phyloP scores from a whole-genome alignment of 75 land plant species.

The Chamaecyparis obtusa region DNA sequence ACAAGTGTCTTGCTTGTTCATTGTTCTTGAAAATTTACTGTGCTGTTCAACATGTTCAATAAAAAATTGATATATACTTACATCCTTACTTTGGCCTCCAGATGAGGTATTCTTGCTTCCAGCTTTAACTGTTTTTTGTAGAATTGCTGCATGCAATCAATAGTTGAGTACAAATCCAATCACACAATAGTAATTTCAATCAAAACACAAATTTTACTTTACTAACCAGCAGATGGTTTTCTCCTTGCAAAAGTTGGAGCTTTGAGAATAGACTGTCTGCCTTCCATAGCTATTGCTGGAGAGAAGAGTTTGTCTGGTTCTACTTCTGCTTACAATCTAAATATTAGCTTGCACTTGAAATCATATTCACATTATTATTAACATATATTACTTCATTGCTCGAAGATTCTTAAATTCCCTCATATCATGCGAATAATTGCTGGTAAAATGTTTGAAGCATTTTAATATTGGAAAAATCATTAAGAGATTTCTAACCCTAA shows the following conservation, averaged over 20 bases:
- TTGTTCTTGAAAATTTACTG: neutral
- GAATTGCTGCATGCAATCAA: neutral
- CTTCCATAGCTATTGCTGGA: neutral
- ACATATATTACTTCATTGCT: neutral
- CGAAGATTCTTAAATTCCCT: neutral
- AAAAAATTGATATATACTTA: neutral
- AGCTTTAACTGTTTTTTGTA: neutral
- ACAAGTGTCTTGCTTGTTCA: neutral
- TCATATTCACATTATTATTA: neutral
- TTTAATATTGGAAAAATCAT: neutral
- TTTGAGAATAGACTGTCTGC: neutral
- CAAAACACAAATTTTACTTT: neutral
- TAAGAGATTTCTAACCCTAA: neutral
- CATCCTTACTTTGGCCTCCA: neutral
- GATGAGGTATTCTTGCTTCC: neutral
- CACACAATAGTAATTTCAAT: neutral
- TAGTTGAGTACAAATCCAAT: neutral
- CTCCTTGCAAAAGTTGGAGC: slow-evolving; percentile 10
- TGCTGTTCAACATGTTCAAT: neutral
- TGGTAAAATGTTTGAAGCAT: neutral
- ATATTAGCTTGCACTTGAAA: neutral
- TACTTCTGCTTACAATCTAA: neutral
- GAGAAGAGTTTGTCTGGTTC: neutral
- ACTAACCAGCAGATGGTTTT: slow-evolving; percentile 7
- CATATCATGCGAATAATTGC: neutral